These are phyloP conservation scores for Pyrenophora teres DNA, from an alignment of 2,329 filamentous ascomycete species.

Conservation along the genomic window DNA sequence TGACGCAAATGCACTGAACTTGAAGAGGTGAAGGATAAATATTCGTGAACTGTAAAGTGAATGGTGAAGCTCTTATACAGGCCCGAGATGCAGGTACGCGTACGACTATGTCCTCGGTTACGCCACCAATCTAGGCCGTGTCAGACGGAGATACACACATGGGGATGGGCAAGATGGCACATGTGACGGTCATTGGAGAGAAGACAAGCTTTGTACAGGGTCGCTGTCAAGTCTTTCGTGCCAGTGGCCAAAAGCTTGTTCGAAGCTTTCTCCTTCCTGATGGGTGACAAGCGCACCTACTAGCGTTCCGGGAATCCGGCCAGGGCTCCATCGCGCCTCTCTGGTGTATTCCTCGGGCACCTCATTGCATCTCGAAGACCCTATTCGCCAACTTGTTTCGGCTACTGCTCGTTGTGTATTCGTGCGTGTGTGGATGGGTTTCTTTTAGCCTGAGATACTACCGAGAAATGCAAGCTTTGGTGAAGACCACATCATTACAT, in stretches of 20 bases:
- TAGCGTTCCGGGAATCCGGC: slow-evolving; percentile 18
- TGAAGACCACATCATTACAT: no score
- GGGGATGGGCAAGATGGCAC: slow-evolving; percentile 12
- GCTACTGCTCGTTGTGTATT: not conserved
- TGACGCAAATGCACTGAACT: slow-evolving; percentile 12
- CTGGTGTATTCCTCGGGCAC: not conserved
- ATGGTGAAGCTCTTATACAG: slow-evolving; percentile 8
- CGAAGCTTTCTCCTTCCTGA: slow-evolving; percentile 23
- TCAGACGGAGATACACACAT: not conserved
- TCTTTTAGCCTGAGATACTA: no score
- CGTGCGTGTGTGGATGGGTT: no score
- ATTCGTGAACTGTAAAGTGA: not conserved
- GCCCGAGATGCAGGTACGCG: not conserved
- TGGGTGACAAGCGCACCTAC: slow-evolving; percentile 16
- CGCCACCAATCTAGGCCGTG: not conserved
- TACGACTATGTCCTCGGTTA: not conserved
- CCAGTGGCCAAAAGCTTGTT: slow-evolving; percentile 23
- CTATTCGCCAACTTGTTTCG: not conserved
- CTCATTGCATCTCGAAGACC: not conserved
- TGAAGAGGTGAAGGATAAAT: slow-evolving; percentile 3
- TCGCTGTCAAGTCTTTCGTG: slow-evolving; percentile 14
- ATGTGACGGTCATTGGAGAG: slow-evolving; percentile 17
- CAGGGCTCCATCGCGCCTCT: slow-evolving; percentile 7
- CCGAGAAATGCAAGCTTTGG: no score
- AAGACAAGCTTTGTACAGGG: slow-evolving; percentile 30